Evolutionary conservation across 768 basidiomycete species (phyloP).

Genomic region (Amanita thiersii): DNA sequence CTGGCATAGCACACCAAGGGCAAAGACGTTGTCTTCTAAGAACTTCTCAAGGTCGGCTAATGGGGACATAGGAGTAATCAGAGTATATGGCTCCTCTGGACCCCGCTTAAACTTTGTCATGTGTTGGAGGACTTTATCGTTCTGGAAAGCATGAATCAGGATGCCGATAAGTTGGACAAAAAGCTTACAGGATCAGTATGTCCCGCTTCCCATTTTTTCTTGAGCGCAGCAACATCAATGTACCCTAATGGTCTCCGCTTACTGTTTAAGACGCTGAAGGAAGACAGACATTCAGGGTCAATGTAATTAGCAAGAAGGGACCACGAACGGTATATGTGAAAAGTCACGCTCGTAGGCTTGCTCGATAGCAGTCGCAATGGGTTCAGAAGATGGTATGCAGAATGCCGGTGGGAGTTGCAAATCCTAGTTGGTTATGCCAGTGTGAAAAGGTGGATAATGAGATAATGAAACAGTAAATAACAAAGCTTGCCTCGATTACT

Average conservation of each 20-base stretch:
- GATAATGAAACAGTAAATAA: not conserved
- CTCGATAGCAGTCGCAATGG: conserved; percentile 71
- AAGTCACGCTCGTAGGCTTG: conserved; percentile 92
- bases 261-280: conserved; percentile 61
- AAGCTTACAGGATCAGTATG: conserved; percentile 60
- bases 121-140: conserved; percentile 60
- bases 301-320: not conserved
- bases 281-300: not conserved
- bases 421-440: conserved; percentile 35
- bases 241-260: conserved; percentile 77
- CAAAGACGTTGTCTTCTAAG: conserved; percentile 64
- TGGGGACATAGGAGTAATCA: conserved; percentile 76
- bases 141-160: conserved; percentile 26
- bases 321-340: conserved; percentile 77
- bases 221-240: conserved; percentile 68
- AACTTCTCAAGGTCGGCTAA: conserved; percentile 80
- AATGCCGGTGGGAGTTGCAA: conserved; percentile 85
- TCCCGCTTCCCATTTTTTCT: conserved; percentile 71
- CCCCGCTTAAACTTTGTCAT: conserved; percentile 72
- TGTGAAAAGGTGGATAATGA: conserved; percentile 1
- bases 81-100: conserved; percentile 57
- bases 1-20: conserved; percentile 47
- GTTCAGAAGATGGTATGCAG: conserved; percentile 62
- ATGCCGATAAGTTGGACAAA: not conserved
- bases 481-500: conserved; percentile 66